A percentile compares a stretch with the other conserved stretches of the same genome.
phyloP scores from a whole-genome alignment of 164 flowering plant genomes.

The Litsea cubeba region DNA sequence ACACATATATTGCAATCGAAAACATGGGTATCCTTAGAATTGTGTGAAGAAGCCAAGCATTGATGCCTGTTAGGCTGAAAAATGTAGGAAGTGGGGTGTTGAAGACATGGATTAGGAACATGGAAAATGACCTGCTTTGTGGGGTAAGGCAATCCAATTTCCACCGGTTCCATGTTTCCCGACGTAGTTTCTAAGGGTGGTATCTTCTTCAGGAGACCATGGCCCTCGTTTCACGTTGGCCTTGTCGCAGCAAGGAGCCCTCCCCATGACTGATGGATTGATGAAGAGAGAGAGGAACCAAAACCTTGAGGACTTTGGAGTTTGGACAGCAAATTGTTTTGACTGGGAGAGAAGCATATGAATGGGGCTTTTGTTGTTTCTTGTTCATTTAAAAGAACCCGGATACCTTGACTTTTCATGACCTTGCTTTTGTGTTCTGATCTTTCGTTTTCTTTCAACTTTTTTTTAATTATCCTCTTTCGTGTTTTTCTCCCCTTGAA shows the following conservation, averaged over 20 bases:
- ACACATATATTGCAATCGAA: neutral
- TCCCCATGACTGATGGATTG: constrained; percentile 41
- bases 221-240: constrained; percentile 75
- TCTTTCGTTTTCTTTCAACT: neutral
- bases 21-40: constrained; percentile 1
- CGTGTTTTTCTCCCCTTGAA: too few species aligned
- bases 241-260: constrained; percentile 87
- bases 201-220: constrained; percentile 81
- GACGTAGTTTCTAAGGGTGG: constrained; percentile 44
- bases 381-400: neutral
- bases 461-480: too few species aligned
- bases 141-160: constrained; percentile 69
- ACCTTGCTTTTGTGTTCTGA: neutral
- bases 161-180: constrained; percentile 50
- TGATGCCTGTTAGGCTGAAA: neutral
- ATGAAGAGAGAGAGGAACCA: constrained; percentile 1
- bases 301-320: neutral
- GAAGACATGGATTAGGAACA: neutral
- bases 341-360: neutral
- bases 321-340: neutral
- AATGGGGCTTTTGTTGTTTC: neutral
- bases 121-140: constrained; percentile 48
- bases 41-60: neutral
- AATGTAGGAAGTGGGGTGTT: neutral
- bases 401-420: constrained; percentile 12